Conservation (phyloP, 805 yeast species). For the Komagataella populi region DNA sequence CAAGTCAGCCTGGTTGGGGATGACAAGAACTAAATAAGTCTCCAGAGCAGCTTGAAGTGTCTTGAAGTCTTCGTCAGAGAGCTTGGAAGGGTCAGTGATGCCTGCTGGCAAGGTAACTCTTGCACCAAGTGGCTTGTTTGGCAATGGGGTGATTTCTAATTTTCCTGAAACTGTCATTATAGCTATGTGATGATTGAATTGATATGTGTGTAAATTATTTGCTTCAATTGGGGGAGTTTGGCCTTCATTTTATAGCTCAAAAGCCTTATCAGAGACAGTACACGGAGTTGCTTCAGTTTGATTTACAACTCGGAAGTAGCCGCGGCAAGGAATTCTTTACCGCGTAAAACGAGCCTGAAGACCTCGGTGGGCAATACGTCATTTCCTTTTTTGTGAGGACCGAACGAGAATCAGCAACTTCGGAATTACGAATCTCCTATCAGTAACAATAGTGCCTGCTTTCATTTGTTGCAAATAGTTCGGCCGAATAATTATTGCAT, state of each 20-base stretch:
- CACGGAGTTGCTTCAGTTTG: neutral
- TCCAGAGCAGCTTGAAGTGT: constrained; percentile 50
- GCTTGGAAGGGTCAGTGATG: constrained; percentile 59
- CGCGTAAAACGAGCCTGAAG: too few relatives aligned
- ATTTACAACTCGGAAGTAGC: neutral
- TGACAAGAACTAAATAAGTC: constrained; percentile 55
- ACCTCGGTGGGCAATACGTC: too few relatives aligned
- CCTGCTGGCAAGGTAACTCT: constrained; percentile 48
- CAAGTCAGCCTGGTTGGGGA: constrained; percentile 58
- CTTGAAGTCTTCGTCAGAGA: constrained; percentile 54
- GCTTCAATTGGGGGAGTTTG: neutral
- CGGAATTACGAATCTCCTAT: too few relatives aligned
- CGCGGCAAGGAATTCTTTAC: neutral
- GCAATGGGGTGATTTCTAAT: constrained; percentile 31
- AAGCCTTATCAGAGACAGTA: neutral
- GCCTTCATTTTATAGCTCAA: neutral
- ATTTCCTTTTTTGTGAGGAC: too few relatives aligned
- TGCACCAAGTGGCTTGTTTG: constrained; percentile 55
- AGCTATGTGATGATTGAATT: neutral
- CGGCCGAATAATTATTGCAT: constrained; percentile 15
- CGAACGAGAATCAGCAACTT: too few relatives aligned
- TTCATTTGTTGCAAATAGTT: too few relatives aligned
- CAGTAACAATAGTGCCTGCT: too few relatives aligned
- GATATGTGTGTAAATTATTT: neutral
- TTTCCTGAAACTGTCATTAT: constrained; percentile 10